A percentile compares a stretch with the other conserved stretches of the same genome.
Conservation (phyloP, 2,329 filamentous ascomycete genomes). For the Xylaria sp. region DNA sequence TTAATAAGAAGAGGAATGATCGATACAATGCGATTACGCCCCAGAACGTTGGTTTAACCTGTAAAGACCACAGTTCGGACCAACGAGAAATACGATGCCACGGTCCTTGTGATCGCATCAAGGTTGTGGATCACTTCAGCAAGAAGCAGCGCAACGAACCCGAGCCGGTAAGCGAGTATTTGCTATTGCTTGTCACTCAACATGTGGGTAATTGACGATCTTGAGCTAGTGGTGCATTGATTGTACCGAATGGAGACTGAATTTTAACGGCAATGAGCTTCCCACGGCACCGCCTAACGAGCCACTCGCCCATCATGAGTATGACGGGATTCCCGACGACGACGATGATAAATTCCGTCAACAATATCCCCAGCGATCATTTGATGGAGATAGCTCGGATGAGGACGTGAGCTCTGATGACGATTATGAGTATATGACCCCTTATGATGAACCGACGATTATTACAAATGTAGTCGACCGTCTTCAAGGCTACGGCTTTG, state of each 20-base stretch:
- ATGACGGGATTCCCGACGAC: not conserved
- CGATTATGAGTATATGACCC: not conserved
- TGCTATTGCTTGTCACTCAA: not conserved
- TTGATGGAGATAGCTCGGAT: constrained; percentile 7
- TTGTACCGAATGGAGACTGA: constrained; percentile 49
- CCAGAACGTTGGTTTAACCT: constrained; percentile 30
- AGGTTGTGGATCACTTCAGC: constrained; percentile 48
- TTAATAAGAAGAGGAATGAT: constrained; percentile 28
- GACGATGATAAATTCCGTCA: not conserved
- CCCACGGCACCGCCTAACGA: constrained; percentile 42
- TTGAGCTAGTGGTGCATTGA: constrained; percentile 49
- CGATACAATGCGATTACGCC: constrained; percentile 20
- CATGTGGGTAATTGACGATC: constrained; percentile 22
- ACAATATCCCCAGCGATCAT: not conserved
- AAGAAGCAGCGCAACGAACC: constrained; percentile 47
- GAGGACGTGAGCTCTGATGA: constrained; percentile 25
- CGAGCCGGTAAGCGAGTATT: constrained; percentile 44
- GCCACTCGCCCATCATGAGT: constrained; percentile 19
- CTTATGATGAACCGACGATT: not conserved
- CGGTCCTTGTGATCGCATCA: constrained; percentile 49
- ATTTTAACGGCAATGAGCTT: constrained; percentile 41
- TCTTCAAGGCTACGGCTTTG: constrained; percentile 22
- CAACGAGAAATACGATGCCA: constrained; percentile 42
- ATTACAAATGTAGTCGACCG: constrained; percentile 16
- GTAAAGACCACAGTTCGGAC: constrained; percentile 21